Percentiles rank a stretch among this genome's conserved stretches.
Evolutionary conservation across 2,329 filamentous ascomycete genomes (phyloP).

Genomic region (Dothistroma septosporum): DNA sequence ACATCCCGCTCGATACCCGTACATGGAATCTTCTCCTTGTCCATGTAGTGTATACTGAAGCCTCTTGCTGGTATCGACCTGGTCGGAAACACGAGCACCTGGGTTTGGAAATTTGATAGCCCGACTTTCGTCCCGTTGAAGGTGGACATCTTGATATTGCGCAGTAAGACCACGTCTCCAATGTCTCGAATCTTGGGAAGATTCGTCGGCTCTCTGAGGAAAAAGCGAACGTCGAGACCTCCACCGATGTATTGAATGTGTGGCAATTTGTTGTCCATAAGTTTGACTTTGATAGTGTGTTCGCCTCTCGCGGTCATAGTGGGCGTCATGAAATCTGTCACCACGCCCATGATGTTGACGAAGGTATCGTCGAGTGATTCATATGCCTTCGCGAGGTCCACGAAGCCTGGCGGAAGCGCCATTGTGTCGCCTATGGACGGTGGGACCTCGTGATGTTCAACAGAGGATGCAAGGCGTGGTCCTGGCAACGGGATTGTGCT

Average conservation of each 20-base stretch:
- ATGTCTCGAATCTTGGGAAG: constrained; percentile 41
- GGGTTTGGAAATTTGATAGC: constrained; percentile 26
- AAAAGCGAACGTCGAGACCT: constrained; percentile 54
- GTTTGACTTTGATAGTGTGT: constrained; percentile 34
- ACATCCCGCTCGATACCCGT: constrained; percentile 15
- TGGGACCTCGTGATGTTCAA: not conserved
- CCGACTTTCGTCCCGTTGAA: constrained; percentile 18
- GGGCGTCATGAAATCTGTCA: constrained; percentile 60
- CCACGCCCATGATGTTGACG: constrained; percentile 65
- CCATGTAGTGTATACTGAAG: constrained; percentile 29
- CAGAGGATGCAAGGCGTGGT: too few relatives aligned
- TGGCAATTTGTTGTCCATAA: constrained; percentile 35
- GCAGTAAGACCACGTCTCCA: constrained; percentile 64
- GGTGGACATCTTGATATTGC: constrained; percentile 33
- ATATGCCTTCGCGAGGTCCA: constrained; percentile 25
- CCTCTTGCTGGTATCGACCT: constrained; percentile 26
- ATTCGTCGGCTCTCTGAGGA: constrained; percentile 44
- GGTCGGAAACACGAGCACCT: constrained; percentile 25
- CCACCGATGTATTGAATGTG: constrained; percentile 16
- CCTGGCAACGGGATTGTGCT: too few relatives aligned
- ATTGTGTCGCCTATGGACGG: constrained; percentile 3
- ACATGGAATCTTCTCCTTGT: constrained; percentile 20
- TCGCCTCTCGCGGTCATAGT: constrained; percentile 46
- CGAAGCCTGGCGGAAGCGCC: constrained; percentile 25
- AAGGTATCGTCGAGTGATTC: constrained; percentile 19